Base-by-base conservation (phyloP, 1,139 yeast genomes). In the Candida sojae region DNA sequence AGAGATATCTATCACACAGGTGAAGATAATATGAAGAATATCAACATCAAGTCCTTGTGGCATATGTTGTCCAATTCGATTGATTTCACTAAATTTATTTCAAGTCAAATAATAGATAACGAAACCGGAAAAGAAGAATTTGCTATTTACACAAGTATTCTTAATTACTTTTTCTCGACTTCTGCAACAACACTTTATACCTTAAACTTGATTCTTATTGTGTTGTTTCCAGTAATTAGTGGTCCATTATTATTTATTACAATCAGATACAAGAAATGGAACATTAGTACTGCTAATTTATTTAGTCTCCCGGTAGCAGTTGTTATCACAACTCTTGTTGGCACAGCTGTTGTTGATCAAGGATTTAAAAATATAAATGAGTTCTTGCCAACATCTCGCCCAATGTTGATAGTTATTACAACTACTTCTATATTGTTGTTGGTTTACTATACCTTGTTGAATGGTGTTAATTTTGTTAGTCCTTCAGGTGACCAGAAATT, bases 1-100 rank as follows among this genome's bases (percentile, higher is more conserved):
- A 78, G 98, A 60, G 83, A 88, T 47, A 68, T 88, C 44, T 92
- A 92, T 59, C 97, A 92, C 60, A 91, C 97, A 1, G 70, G 73
- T 11, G 75, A 82, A 43, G 98, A 92, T 62, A 80, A 82, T 46
- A 86, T 89, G 43, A 73, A 76, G 46, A 83, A 84, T 50, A 77
- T 90, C 10, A 71, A 85, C 32, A 79, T 77, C 52, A 82, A 77
- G 35, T 82, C 96, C 0, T 70, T 91, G 44, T 86, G 93, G 85
- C 93, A 88, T 63, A 90, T 91, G 96, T 71, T 88, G 44, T 77
- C 85, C 2, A 84, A 81, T 49, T 72, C 93, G 0, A 67, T 88
- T 57, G 95, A 87, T 56, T 72, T 84, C 48, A 70, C 68, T 11
- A 51, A 76, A 0, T 57, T 59, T 5, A 67, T 82, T 10, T 61